Percentiles rank a stretch among this genome's conserved stretches.
phyloP scores from a whole-genome alignment of 2,329 filamentous ascomycete species.

The Knufia fluminis region DNA sequence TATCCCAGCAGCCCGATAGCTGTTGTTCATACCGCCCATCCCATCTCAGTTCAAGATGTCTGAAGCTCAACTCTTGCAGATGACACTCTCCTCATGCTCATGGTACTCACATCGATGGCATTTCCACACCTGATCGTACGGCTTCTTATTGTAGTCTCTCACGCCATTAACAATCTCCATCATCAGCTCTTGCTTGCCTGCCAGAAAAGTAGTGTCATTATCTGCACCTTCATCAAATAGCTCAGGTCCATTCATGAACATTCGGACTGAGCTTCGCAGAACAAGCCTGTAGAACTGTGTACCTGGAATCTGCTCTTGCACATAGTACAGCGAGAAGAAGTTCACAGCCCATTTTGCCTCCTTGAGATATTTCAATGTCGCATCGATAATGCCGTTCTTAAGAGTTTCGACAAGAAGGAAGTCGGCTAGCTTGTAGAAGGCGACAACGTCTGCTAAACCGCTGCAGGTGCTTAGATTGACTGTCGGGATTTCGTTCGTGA shows the following conservation, averaged over 20 bases:
- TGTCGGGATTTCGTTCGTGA: conserved; percentile 14
- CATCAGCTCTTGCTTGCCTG: neutral
- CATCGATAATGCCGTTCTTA: neutral
- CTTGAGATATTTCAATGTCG: neutral
- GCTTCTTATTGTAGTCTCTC: neutral
- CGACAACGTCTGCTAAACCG: neutral
- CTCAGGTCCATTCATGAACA: too few relatives aligned
- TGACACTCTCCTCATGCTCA: neutral
- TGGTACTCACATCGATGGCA: neutral
- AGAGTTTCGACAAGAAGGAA: neutral
- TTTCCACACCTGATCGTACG: neutral
- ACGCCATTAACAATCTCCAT: neutral
- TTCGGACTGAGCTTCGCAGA: too few relatives aligned
- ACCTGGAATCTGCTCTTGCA: neutral
- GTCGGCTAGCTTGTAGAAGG: neutral
- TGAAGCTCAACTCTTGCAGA: too few relatives aligned
- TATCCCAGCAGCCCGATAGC: too few relatives aligned
- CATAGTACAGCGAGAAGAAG: neutral
- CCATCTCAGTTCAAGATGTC: too few relatives aligned
- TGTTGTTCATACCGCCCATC: too few relatives aligned
- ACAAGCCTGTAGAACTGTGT: neutral
- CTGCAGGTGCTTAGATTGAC: neutral
- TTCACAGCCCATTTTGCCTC: neutral
- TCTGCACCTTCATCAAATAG: neutral
- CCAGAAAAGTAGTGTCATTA: neutral